phyloP scores from a whole-genome alignment of 352 stramenopile genomes.

The Phytophthora macrochlamydospora region DNA sequence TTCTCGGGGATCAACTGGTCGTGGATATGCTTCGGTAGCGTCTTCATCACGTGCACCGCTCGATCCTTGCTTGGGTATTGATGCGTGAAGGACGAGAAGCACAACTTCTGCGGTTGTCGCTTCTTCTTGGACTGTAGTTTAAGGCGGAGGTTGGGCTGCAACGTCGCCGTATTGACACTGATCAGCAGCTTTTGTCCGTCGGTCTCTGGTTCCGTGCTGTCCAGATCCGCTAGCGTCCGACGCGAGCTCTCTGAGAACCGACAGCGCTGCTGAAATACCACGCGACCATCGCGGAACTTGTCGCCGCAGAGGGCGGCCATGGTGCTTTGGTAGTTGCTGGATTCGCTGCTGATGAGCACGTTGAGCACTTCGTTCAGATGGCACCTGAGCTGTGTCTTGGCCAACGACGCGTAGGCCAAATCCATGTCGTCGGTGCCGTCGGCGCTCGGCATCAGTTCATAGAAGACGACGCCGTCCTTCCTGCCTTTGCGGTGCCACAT shows the following conservation, averaged over 20 bases:
- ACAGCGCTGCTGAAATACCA: constrained; percentile 47
- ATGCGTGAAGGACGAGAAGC: constrained; percentile 52
- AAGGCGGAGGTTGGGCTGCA: constrained; percentile 33
- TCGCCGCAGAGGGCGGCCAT: constrained; percentile 37
- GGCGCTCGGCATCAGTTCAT: constrained; percentile 36
- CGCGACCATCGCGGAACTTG: constrained; percentile 42
- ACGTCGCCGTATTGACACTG: constrained; percentile 37
- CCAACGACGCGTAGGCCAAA: constrained; percentile 45
- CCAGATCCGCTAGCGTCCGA: constrained; percentile 22
- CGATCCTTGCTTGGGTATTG: constrained; percentile 49
- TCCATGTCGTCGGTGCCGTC: constrained; percentile 41
- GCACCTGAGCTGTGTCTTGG: constrained; percentile 48
- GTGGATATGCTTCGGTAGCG: constrained; percentile 57
- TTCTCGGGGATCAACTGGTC: constrained; percentile 47
- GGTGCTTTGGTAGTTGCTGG: constrained; percentile 31
- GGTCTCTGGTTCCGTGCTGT: constrained; percentile 1
- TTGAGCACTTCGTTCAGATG: constrained; percentile 54
- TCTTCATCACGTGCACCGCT: constrained; percentile 68
- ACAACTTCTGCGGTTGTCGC: constrained; percentile 42
- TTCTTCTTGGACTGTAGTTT: constrained; percentile 36
- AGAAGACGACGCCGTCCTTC: constrained; percentile 44
- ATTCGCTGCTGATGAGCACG: constrained; percentile 34
- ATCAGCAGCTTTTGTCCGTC: constrained; percentile 31
- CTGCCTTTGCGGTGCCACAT: constrained; percentile 38
- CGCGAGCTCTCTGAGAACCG: constrained; percentile 35